A percentile compares a stretch with the other conserved stretches of the same genome.
Evolutionary conservation across 129 eudicot genomes (phyloP).

Genomic region (Pseudognaphalium luteoalbum): DNA sequence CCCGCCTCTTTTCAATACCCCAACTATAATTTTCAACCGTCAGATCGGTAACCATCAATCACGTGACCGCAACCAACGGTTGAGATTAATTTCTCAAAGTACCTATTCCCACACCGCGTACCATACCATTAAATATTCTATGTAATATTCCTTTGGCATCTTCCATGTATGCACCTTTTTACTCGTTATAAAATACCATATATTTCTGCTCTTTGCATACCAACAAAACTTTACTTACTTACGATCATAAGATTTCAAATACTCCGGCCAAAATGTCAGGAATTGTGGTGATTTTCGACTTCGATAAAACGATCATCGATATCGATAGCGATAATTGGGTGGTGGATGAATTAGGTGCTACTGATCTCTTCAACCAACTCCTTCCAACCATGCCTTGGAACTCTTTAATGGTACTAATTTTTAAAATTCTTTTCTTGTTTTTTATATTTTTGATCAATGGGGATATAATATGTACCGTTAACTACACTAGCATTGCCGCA

Average conservation of each 20-base stretch:
- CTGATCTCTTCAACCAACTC: slow-evolving; percentile 47
- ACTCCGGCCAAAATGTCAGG: slow-evolving; percentile 44
- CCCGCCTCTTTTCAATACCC: slow-evolving; percentile 33
- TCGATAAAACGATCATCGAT: slow-evolving; percentile 85
- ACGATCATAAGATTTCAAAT: background rate
- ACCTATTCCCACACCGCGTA: background rate
- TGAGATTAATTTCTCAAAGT: slow-evolving; percentile 4
- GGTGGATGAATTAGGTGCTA: slow-evolving; percentile 51
- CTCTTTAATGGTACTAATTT: slow-evolving; percentile 53
- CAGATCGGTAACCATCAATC: slow-evolving; percentile 8
- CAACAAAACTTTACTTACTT: slow-evolving; percentile 1
- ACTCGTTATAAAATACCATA: slow-evolving; percentile 27
- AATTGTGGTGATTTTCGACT: slow-evolving; percentile 69
- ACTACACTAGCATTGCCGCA: no score
- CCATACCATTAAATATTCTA: background rate
- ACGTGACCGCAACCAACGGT: slow-evolving; percentile 24
- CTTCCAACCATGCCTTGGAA: slow-evolving; percentile 87
- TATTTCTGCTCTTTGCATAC: background rate
- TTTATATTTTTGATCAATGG: background rate
- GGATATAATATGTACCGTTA: background rate
- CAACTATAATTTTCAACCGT: slow-evolving; percentile 8
- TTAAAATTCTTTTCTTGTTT: background rate
- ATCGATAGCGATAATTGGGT: slow-evolving; percentile 84
- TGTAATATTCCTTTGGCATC: slow-evolving; percentile 60
- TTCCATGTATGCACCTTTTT: background rate